phyloP scores from a whole-genome alignment of 1,284 basidiomycete species.

The Anthracocystis panici-leucophaei region DNA sequence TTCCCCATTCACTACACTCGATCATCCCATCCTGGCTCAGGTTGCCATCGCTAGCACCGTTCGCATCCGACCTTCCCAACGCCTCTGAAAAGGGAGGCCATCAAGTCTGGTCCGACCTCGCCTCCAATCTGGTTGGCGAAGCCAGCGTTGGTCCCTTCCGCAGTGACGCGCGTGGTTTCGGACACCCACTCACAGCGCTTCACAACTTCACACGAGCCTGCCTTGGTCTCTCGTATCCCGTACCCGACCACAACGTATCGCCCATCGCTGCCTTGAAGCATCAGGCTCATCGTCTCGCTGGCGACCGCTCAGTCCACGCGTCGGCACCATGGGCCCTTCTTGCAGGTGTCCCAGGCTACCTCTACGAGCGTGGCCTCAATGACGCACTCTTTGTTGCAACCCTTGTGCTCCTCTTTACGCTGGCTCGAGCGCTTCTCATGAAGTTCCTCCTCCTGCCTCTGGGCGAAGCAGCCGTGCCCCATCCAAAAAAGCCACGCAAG shows the following conservation, averaged over 20 bases:
- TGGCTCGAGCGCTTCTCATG: conserved; percentile 57
- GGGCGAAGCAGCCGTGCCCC: conserved; percentile 39
- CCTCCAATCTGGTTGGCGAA: conserved; percentile 27
- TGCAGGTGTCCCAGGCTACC: conserved; percentile 38
- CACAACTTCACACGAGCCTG: conserved; percentile 60
- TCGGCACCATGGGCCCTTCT: conserved; percentile 48
- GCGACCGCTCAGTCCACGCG: conserved; percentile 7
- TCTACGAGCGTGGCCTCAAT: conserved; percentile 50
- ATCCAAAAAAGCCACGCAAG: conserved; percentile 32
- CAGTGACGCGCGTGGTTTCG: conserved; percentile 60
- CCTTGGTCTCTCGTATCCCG: conserved; percentile 56
- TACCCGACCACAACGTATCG: conserved; percentile 34
- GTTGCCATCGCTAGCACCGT: conserved; percentile 50
- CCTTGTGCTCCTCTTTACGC: conserved; percentile 59
- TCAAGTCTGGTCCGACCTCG: conserved; percentile 31
- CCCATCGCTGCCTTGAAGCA: conserved; percentile 39
- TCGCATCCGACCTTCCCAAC: conserved; percentile 59
- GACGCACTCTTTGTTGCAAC: conserved; percentile 61
- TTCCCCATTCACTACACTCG: conserved; percentile 49
- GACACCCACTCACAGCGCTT: conserved; percentile 59
- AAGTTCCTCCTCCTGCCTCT: conserved; percentile 57
- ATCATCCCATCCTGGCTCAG: conserved; percentile 58
- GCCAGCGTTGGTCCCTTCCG: conserved; percentile 54
- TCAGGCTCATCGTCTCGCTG: conserved; percentile 14
- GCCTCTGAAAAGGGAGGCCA: conserved; percentile 44